phyloP scores from a whole-genome alignment of 176 grass and related monocot genomes.

The Carex myosuroides region DNA sequence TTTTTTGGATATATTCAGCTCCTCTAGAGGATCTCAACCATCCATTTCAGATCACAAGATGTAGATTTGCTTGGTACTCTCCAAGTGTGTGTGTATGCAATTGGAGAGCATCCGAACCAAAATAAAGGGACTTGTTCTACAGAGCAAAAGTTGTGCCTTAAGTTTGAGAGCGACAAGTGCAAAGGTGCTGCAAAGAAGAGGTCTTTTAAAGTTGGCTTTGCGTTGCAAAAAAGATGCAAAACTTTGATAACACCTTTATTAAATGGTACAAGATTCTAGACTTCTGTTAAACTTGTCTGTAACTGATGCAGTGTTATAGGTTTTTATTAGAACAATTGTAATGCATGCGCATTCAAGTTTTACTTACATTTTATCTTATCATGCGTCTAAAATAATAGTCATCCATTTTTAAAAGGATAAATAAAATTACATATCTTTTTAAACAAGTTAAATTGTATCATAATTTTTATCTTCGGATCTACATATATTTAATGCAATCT shows the following conservation, averaged over 20 bases:
- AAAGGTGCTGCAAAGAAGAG: slow-evolving; percentile 16
- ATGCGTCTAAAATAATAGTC: neutral
- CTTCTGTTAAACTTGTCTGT: slow-evolving; percentile 13
- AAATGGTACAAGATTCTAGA: slow-evolving; percentile 15
- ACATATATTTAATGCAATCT: no score
- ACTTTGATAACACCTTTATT: slow-evolving; percentile 4
- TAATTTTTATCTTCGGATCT: no score
- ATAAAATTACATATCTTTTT: no score
- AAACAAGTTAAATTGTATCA: no score
- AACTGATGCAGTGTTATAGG: neutral
- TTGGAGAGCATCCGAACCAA: neutral
- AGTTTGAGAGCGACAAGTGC: slow-evolving; percentile 14
- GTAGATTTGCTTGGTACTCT: neutral
- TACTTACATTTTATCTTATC: neutral
- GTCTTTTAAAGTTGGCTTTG: slow-evolving; percentile 25
- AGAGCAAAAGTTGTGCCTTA: slow-evolving; percentile 8
- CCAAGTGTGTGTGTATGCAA: neutral
- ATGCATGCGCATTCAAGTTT: neutral
- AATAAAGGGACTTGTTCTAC: slow-evolving; percentile 2
- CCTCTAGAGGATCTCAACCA: neutral
- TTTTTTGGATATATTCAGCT: neutral
- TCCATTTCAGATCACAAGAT: neutral
- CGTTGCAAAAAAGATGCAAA: slow-evolving; percentile 8
- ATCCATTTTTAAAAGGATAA: neutral
- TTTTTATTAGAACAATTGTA: neutral